These are phyloP conservation scores for Xerocomus amazonicus DNA, from an alignment of 1,284 basidiomycete species.

Conservation along the genomic window DNA sequence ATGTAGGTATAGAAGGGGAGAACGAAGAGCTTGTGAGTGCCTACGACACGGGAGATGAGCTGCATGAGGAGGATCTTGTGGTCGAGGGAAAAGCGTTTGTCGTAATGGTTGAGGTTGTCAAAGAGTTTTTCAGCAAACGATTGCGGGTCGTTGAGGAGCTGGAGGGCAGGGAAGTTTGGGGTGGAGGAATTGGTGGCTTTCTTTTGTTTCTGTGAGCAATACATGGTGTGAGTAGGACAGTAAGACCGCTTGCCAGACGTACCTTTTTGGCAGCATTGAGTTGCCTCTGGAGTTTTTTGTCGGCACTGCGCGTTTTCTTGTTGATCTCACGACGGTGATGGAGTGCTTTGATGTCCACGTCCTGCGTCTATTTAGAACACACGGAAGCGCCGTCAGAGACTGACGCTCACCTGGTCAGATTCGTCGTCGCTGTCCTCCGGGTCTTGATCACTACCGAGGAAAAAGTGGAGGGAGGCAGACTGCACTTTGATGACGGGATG, in stretches of 20 bases:
- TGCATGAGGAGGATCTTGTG: slow-evolving; percentile 99
- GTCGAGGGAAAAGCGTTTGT: slow-evolving; percentile 92
- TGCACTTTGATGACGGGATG: slow-evolving; percentile 96
- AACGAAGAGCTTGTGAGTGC: slow-evolving; percentile 88
- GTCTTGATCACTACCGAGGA: slow-evolving; percentile 81
- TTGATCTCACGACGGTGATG: slow-evolving; percentile 85
- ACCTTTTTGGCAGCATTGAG: slow-evolving; percentile 72
- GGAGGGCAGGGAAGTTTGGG: slow-evolving; percentile 90
- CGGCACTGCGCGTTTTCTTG: slow-evolving; percentile 81
- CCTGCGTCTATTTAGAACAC: slow-evolving; percentile 36
- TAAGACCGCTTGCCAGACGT: slow-evolving; percentile 7
- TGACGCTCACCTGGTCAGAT: slow-evolving; percentile 55
- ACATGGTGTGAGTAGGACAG: background rate
- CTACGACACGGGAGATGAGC: slow-evolving; percentile 93
- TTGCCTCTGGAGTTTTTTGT: slow-evolving; percentile 73
- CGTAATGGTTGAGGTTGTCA: slow-evolving; percentile 80
- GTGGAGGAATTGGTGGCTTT: slow-evolving; percentile 43
- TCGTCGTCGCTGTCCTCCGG: slow-evolving; percentile 70
- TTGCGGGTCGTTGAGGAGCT: slow-evolving; percentile 94
- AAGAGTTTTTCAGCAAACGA: slow-evolving; percentile 95
- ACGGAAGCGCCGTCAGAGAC: background rate
- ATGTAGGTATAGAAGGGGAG: slow-evolving; percentile 98
- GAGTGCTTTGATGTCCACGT: slow-evolving; percentile 65
- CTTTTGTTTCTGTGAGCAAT: slow-evolving; percentile 53
- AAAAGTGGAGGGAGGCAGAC: slow-evolving; percentile 95